Evolutionary conservation across 225 moss, liverwort and hornwort species (phyloP).

Genomic region (Anthoceros angustus): DNA sequence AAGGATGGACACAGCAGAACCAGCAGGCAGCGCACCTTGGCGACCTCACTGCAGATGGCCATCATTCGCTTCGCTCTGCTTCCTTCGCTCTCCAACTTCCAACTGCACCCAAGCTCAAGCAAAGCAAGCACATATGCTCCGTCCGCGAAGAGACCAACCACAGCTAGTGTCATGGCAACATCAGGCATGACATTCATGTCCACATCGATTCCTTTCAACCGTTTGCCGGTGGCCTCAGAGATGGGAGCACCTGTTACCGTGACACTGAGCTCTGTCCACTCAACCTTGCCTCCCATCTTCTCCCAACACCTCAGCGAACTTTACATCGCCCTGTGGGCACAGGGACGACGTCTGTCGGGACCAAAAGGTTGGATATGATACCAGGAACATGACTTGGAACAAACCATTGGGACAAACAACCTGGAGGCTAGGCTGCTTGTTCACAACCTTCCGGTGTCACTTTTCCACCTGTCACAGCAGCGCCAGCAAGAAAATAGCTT

Average conservation of each 20-base stretch:
- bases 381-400: neutral
- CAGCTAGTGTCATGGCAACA: slow-evolving; percentile 96
- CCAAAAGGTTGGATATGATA: neutral
- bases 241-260: slow-evolving; percentile 58
- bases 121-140: slow-evolving; percentile 11
- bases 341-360: neutral
- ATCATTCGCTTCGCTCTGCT: slow-evolving; percentile 98
- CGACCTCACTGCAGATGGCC: slow-evolving; percentile 64
- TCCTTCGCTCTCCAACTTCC: slow-evolving; percentile 99
- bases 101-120: slow-evolving; percentile 31
- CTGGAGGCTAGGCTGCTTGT: slow-evolving; percentile 90
- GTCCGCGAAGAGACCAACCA: slow-evolving; percentile 65
- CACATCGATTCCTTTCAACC: slow-evolving; percentile 75
- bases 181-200: slow-evolving; percentile 97
- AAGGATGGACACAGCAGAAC: neutral
- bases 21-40: slow-evolving; percentile 33
- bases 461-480: slow-evolving; percentile 78
- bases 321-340: slow-evolving; percentile 63
- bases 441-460: slow-evolving; percentile 81
- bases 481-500: slow-evolving; percentile 96
- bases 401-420: slow-evolving; percentile 15
- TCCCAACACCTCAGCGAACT: slow-evolving; percentile 58
- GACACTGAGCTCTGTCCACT: slow-evolving; percentile 58
- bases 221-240: slow-evolving; percentile 36
- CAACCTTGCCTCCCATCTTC: slow-evolving; percentile 73